Evolutionary conservation across 2,329 filamentous ascomycete genomes (phyloP).

Genomic region (Didymella lethalis): DNA sequence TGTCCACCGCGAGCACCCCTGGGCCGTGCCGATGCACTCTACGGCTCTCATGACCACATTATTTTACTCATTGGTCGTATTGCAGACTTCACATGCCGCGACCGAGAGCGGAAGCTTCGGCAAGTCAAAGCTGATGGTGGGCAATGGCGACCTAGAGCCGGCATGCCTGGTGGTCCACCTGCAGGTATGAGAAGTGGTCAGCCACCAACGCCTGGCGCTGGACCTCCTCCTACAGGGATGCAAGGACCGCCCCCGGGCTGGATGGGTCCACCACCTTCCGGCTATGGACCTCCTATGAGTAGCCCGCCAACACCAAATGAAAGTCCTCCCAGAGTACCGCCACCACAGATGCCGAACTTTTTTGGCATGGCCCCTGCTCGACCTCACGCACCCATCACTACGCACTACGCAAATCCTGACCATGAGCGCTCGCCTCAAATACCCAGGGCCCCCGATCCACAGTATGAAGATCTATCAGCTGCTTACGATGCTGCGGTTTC

Average conservation of each 20-base stretch:
- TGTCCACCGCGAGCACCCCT: conserved; percentile 85
- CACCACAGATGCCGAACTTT: conserved; percentile 54
- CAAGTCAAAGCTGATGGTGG: conserved; percentile 67
- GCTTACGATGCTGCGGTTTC: conserved; percentile 73
- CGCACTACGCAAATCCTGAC: conserved; percentile 50
- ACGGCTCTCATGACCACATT: conserved; percentile 88
- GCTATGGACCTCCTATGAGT: conserved; percentile 24
- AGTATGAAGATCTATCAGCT: conserved; percentile 63
- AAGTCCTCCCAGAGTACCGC: conserved; percentile 25
- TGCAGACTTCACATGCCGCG: conserved; percentile 77
- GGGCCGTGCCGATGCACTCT: conserved; percentile 78
- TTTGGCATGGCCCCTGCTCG: conserved; percentile 61
- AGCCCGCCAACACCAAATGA: conserved; percentile 24
- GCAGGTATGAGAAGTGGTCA: conserved; percentile 30
- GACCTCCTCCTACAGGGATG: conserved; percentile 38
- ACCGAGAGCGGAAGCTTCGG: conserved; percentile 79
- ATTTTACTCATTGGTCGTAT: conserved; percentile 82
- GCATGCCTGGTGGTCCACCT: conserved; percentile 54
- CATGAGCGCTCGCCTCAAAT: conserved; percentile 29
- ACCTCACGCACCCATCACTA: conserved; percentile 53
- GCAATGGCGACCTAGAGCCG: conserved; percentile 63
- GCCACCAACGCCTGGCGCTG: conserved; percentile 31
- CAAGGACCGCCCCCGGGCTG: conserved; percentile 39
- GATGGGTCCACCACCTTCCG: conserved; percentile 30
- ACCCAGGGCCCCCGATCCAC: conserved; percentile 26